These are phyloP conservation scores for Globisporangium nunn DNA, from an alignment of 352 stramenopile genomes.

Conservation along the genomic window DNA sequence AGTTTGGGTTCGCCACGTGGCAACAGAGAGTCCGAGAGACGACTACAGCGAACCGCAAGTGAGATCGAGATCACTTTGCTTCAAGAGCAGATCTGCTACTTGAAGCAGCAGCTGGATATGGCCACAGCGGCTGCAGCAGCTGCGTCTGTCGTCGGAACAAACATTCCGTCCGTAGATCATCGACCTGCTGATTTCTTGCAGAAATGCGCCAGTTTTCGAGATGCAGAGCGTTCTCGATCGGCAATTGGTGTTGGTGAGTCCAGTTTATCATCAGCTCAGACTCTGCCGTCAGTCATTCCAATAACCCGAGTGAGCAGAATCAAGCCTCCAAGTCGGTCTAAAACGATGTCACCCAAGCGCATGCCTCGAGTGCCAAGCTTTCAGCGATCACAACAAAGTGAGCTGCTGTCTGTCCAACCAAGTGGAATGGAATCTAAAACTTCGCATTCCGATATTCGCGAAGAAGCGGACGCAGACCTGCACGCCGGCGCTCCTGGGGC, in stretches of 20 bases:
- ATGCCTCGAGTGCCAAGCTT: not conserved
- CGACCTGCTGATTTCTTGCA: not conserved
- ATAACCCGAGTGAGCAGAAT: constrained; percentile 6
- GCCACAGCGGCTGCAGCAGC: constrained; percentile 7
- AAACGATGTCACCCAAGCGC: constrained; percentile 2
- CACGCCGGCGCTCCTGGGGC: too few species aligned
- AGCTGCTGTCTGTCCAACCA: not conserved
- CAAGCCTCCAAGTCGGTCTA: constrained; percentile 3
- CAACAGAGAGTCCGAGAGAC: not conserved
- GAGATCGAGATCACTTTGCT: constrained; percentile 38
- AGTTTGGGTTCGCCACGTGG: constrained; percentile 10
- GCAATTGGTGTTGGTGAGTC: not conserved
- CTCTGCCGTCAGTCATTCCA: constrained; percentile 2
- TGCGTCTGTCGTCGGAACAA: constrained; percentile 3
- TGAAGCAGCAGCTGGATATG: constrained; percentile 31
- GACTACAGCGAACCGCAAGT: constrained; percentile 15
- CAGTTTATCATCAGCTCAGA: not conserved
- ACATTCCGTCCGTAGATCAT: constrained; percentile 1
- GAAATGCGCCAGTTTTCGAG: constrained; percentile 3
- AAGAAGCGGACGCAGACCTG: not conserved
- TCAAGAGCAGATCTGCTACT: constrained; percentile 31
- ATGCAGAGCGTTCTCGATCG: not conserved
- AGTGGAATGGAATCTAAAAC: not conserved
- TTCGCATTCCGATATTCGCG: not conserved
- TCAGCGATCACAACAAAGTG: not conserved